Base-by-base conservation (phyloP, 495 filamentous ascomycete genomes). In the Aspergillus campestris region DNA sequence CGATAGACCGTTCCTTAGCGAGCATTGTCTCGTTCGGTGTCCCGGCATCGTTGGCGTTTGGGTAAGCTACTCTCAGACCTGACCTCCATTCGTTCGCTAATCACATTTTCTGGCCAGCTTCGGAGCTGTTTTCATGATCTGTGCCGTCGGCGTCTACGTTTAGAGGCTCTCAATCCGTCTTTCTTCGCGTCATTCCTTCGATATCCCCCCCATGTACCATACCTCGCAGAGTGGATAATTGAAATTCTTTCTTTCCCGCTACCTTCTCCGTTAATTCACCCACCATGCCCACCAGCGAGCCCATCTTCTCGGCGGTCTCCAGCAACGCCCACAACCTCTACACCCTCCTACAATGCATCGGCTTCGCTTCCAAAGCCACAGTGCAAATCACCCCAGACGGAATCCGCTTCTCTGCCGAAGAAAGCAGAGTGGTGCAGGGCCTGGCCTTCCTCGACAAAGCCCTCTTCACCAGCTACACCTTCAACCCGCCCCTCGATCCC, bases 131-230 rank as follows among this genome's bases (percentile, higher is more conserved):
- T 94, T 87, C 74, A 91, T 95, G 82, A 96, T 98, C 61, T 98
- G 92, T 67, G 92, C 89, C 15, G 92, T 89, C 61, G 92, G 92
- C 58, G 94, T 98, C 60, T 98, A 98, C 82, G 92, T 98, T 67
- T 98, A 81, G n/a, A 72, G 61, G 66, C 47, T 67, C 68, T 71
- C 48, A 34, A 42, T 56, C 47, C 46, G 40, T 24, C 18, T 24
- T 24, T 4, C 4, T 24, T 1, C 18, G 18, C 18, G 18, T 24
- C 18, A 24, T 40, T 37, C 34, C 41, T 45, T 34, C 32, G 18
- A 47, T 33, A 56, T 52, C 42, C 45, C 53, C 47, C 58, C 50
- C 46, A 66, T 71, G 66, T 70, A 69, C 63, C 46, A 65, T 63
- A 63, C 56, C 49, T 54, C 44, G 50, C 56, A 56, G 55, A 58